Evolutionary conservation across 768 basidiomycete species (phyloP).

Genomic region (Tulasnella sp.): DNA sequence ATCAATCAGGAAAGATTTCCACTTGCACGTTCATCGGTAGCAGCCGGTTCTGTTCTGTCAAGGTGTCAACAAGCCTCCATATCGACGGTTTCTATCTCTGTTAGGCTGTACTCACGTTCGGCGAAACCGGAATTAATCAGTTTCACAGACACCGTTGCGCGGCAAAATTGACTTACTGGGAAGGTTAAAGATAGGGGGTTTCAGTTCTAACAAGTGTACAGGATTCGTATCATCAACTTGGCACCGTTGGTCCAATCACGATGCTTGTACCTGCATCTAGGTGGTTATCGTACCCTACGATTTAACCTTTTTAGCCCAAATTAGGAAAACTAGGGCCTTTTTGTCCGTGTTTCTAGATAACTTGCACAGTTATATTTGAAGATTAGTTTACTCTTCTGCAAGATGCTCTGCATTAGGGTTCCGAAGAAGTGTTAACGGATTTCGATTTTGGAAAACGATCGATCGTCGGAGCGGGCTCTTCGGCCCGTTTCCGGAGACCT

Average conservation of each 20-base stretch:
- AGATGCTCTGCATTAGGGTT: too few species aligned
- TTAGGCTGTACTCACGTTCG: not conserved
- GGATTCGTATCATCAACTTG: not conserved
- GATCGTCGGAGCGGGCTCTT: too few species aligned
- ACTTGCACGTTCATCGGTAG: not conserved
- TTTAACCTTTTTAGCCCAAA: not conserved
- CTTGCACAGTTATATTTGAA: not conserved
- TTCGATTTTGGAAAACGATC: too few species aligned
- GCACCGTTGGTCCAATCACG: not conserved
- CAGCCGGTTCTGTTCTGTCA: not conserved
- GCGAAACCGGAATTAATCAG: not conserved
- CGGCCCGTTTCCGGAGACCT: too few species aligned
- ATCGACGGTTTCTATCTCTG: not conserved
- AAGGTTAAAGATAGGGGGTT: not conserved
- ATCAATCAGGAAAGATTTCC: not conserved
- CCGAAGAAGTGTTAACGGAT: too few species aligned
- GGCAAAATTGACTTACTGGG: not conserved
- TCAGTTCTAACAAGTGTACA: not conserved
- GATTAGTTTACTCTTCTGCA: too few species aligned
- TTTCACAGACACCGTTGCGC: not conserved
- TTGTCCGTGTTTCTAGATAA: not conserved
- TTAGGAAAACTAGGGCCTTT: not conserved
- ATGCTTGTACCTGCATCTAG: not conserved
- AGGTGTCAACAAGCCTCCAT: not conserved
- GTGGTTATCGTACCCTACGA: not conserved